phyloP scores from a whole-genome alignment of 768 basidiomycete genomes.

The Tephrocybe sp. region DNA sequence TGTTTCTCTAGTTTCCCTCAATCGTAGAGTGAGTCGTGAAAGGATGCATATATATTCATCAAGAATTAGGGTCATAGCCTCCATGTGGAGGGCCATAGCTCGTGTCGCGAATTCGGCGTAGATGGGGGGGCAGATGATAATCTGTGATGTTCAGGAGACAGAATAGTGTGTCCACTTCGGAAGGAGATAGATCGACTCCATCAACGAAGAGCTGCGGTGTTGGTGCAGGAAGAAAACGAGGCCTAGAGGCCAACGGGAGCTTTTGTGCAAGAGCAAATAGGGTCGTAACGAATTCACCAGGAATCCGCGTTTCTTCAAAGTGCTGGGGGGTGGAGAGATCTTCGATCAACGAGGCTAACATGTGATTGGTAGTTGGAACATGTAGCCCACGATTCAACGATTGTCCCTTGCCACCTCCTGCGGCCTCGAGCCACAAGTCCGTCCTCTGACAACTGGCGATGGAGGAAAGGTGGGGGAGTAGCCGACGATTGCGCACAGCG shows the following conservation, averaged over 20 bases:
- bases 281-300: conserved; percentile 28
- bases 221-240: conserved; percentile 27
- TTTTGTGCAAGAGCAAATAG: conserved; percentile 13
- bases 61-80: conserved; percentile 37
- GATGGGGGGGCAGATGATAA: conserved; percentile 6
- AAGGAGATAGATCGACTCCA: conserved; percentile 26
- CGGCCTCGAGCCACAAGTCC: conserved; percentile 28
- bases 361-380: conserved; percentile 29
- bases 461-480: conserved; percentile 13
- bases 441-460: conserved; percentile 20
- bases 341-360: conserved; percentile 46
- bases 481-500: conserved; percentile 24
- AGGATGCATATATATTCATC: conserved; percentile 29
- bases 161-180: conserved; percentile 4
- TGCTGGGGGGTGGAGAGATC: conserved; percentile 24
- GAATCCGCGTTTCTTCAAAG: conserved; percentile 30
- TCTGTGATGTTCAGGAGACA: conserved; percentile 7
- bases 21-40: conserved; percentile 16
- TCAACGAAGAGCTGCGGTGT: conserved; percentile 18
- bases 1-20: not conserved
- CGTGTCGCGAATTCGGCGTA: conserved; percentile 20
- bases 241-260: conserved; percentile 10
- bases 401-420: conserved; percentile 19
- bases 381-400: conserved; percentile 22
- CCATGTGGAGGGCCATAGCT: conserved; percentile 22